Conservation (phyloP, 257 asterid species). For the Cordia subcordata region DNA sequence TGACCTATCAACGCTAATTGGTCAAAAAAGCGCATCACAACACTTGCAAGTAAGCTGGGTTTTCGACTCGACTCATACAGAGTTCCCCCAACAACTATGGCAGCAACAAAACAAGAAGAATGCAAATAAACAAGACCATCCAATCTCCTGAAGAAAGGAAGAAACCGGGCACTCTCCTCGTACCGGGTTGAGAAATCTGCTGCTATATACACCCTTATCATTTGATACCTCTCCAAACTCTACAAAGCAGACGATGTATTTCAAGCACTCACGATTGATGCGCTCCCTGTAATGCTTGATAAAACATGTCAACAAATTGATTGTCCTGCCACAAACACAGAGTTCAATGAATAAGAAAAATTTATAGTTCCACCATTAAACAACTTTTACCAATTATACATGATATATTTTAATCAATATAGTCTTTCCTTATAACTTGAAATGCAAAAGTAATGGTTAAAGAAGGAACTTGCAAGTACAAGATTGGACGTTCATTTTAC, state of each 20-base stretch:
- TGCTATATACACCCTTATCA: conserved; percentile 13
- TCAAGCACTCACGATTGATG: conserved; percentile 25
- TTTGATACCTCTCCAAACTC: not conserved
- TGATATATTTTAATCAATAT: too few relatives aligned
- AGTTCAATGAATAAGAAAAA: not conserved
- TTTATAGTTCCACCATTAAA: not conserved
- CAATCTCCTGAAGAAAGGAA: not conserved
- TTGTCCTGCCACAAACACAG: conserved; percentile 29
- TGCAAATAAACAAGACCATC: not conserved
- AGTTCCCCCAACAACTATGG: too few relatives aligned
- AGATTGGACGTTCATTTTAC: too few relatives aligned
- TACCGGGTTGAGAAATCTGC: not conserved
- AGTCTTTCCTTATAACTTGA: too few relatives aligned
- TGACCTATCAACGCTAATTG: not conserved
- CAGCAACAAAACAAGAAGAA: too few relatives aligned
- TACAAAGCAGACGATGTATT: conserved; percentile 2
- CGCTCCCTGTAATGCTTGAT: conserved; percentile 29
- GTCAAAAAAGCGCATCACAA: not conserved
- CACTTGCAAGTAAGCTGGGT: not conserved
- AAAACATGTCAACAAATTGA: conserved; percentile 40
- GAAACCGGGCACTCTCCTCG: not conserved
- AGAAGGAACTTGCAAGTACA: too few relatives aligned
- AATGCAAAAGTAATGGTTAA: too few relatives aligned
- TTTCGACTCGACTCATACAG: too few relatives aligned
- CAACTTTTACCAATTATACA: too few relatives aligned